Evolutionary conservation across 768 basidiomycete species (phyloP), one percentile per base, ranked within the genome.

Genomic region (Hericium coralloides): DNA sequence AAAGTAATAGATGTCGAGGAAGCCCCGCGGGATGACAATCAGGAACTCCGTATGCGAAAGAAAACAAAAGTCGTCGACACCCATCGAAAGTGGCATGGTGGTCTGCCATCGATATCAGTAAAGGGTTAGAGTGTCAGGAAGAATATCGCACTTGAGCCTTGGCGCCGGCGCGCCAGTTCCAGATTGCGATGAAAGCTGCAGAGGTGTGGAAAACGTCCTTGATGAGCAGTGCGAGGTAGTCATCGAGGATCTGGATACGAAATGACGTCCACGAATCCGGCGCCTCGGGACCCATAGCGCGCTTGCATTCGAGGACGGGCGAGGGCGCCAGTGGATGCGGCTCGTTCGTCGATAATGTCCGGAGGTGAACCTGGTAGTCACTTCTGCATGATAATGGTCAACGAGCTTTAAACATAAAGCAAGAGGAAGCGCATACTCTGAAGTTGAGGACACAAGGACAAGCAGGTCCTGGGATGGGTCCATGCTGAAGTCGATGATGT

Each of bases 401-500:
- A 31, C 31, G 10, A 8, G 31, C 31, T 31, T 9, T 0, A 1
- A 6, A 9, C 31, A 9, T 31, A 6, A 2, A 3, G n/a, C 2
- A 36, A 23, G 23, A 25, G 9, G 7, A 20, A 47, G 31, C 23
- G 37, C 53, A 15, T 22, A 54, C 53, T 38, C 53, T 14, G 41
- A 22, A 10, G 23, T 14, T 15, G 76, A 67, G 3, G 75, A 70
- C 15, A 82, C 75, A 12, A 83, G 73, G 12, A 79, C 76, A 15
- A 82, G 68, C 4, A 83, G 64, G 65, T 82, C 79, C 66, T 80
- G 79, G 4, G 73, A 69, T 12, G 78, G 79, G 67, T 80, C 79
- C 74, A 82, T 80, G 0, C 80, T 80, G 52, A 82, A 81, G 59
- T 83, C 80, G 23, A 79, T 72, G 56, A 80, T 73, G 47, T 68